Percentiles rank a stretch among this genome's conserved stretches.
Conservation (phyloP, 495 filamentous ascomycete genomes). For the Xylaria flabelliformis region DNA sequence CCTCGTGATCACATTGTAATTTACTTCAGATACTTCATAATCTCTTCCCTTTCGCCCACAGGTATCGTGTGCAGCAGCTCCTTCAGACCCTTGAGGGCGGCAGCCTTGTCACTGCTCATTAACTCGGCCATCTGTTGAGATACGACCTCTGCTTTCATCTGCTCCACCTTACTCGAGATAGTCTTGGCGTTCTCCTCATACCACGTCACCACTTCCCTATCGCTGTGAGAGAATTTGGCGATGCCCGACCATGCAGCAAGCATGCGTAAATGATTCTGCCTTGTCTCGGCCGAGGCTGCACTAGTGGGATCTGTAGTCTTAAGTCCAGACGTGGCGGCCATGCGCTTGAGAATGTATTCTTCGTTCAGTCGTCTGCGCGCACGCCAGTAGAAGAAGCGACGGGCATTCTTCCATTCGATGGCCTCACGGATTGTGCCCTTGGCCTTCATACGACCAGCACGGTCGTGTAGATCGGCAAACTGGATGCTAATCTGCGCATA, state of each 20-base stretch:
- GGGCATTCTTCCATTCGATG: slow-evolving; percentile 85
- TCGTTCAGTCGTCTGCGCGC: slow-evolving; percentile 95
- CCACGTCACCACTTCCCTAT: slow-evolving; percentile 88
- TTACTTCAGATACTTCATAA: slow-evolving; percentile 71
- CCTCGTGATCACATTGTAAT: slow-evolving; percentile 4
- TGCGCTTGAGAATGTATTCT: slow-evolving; percentile 90
- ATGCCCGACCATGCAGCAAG: slow-evolving; percentile 81
- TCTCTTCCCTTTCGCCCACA: slow-evolving; percentile 83
- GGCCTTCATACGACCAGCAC: slow-evolving; percentile 95
- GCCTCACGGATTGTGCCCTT: slow-evolving; percentile 89
- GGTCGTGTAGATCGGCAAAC: slow-evolving; percentile 97
- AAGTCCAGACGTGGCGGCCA: slow-evolving; percentile 61
- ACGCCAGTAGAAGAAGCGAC: slow-evolving; percentile 99
- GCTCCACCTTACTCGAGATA: slow-evolving; percentile 79
- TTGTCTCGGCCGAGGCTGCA: slow-evolving; percentile 52
- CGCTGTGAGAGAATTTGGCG: slow-evolving; percentile 72
- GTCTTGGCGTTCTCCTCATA: slow-evolving; percentile 93
- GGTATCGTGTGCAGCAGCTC: slow-evolving; percentile 85
- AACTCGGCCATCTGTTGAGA: slow-evolving; percentile 79
- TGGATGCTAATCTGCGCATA: slow-evolving; percentile 93
- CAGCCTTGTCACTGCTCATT: slow-evolving; percentile 64
- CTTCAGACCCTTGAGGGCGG: slow-evolving; percentile 83
- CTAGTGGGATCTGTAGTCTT: slow-evolving; percentile 50
- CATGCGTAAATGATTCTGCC: slow-evolving; percentile 67
- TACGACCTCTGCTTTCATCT: slow-evolving; percentile 76